phyloP scores from a whole-genome alignment of 2,329 filamentous ascomycete genomes.

The Sarocladiaceae sp. region DNA sequence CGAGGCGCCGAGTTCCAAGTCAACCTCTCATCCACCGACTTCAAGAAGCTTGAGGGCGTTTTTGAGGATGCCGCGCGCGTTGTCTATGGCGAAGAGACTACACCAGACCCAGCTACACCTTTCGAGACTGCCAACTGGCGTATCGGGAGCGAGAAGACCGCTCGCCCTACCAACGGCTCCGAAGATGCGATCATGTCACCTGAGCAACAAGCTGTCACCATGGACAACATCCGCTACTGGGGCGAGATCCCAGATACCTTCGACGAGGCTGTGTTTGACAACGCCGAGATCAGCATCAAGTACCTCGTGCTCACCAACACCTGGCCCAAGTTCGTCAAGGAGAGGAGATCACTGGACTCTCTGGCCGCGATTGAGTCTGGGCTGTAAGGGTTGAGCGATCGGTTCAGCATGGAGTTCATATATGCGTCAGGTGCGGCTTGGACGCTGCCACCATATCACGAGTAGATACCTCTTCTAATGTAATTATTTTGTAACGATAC shows the following conservation, averaged over 20 bases:
- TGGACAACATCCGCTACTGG: slow-evolving; percentile 26
- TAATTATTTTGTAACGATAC: slow-evolving; percentile 1
- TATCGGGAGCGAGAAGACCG: slow-evolving; percentile 14
- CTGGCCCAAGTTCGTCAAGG: slow-evolving; percentile 35
- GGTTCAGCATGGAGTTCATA: too few species aligned
- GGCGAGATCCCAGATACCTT: slow-evolving; percentile 37
- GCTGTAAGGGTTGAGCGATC: too few species aligned
- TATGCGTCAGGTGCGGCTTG: too few species aligned
- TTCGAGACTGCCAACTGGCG: slow-evolving; percentile 31
- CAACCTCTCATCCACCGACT: slow-evolving; percentile 57
- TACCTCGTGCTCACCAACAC: slow-evolving; percentile 51
- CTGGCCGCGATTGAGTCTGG: slow-evolving; percentile 7
- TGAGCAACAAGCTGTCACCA: slow-evolving; percentile 13
- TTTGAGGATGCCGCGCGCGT: slow-evolving; percentile 52
- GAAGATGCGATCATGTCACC: slow-evolving; percentile 19
- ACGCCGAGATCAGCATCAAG: slow-evolving; percentile 56
- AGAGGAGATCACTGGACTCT: slow-evolving; percentile 23
- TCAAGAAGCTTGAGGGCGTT: slow-evolving; percentile 47
- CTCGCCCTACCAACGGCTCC: slow-evolving; percentile 17
- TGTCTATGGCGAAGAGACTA: slow-evolving; percentile 33
- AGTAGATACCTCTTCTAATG: not conserved
- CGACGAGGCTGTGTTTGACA: slow-evolving; percentile 50
- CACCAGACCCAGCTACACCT: slow-evolving; percentile 38
- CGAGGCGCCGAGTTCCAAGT: slow-evolving; percentile 62
- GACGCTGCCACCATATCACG: not conserved